Base-by-base conservation (phyloP, 805 yeast species). In the Nakazawaea wyomingensis region DNA sequence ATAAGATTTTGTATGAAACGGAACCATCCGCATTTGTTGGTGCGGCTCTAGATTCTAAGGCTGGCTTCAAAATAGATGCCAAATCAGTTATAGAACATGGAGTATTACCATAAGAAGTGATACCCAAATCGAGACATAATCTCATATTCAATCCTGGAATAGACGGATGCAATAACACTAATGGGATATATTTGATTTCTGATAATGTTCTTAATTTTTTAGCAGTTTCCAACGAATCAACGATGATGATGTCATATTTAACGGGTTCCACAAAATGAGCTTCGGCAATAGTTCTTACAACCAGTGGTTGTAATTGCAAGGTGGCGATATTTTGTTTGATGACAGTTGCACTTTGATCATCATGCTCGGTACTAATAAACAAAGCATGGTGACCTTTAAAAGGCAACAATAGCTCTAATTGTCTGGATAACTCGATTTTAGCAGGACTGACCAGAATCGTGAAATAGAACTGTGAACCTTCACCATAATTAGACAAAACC, bases 81-180 rank as follows among this genome's bases (percentile, higher is more conserved):
- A 87, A 69, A 54, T 88, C 96, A 39, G 82, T 76, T 9, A 82
- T 76, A 0, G 90, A 77, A 57, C 95, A 86, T 18, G 96, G 96
- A 1, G 93, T 84, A 58, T 85, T 87, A 36, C 96, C 96, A 57
- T 85, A 86, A 0, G 93, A 82, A 9, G 91, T 82, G 43, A 87
- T 87, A 54, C 95, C 96, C 49, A 87, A 68, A 57, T 88, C 95
- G 31, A 87, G 70, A 60, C 96, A 88, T 34, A 81, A 72, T 61
- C 86, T 78, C 80, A 87, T 81, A 54, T 83, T 85, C 54, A 86
- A 74, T 37, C 80, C 80, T 3, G 93, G 88, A 31, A 83, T 76
- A 41, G 83, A 77, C 33, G 85, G 88, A 52, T 81, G 87, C 50
- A 87, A 65, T 42, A 87, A 67, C 4, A 87, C 95, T 54, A 87